Conservation (phyloP, 768 basidiomycete species). For the Termitomyces sp. region DNA sequence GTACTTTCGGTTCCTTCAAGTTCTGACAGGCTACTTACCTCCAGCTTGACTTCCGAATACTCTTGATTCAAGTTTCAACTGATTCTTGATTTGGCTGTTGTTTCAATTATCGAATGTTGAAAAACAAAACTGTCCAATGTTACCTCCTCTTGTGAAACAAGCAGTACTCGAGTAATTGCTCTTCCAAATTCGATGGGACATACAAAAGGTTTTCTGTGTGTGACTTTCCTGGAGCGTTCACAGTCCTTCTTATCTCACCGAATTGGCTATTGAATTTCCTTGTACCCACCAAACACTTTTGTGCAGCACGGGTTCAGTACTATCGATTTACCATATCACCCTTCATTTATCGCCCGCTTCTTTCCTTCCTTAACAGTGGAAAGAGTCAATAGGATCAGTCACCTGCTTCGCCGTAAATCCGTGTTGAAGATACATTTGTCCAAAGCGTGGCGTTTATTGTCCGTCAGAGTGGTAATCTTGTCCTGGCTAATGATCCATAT, state of each 20-base stretch:
- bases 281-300: background rate
- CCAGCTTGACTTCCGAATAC: background rate
- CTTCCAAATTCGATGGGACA: background rate
- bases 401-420: background rate
- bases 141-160: background rate
- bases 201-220: background rate
- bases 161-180: background rate
- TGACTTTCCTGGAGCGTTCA: background rate
- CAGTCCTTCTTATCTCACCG: background rate
- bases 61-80: background rate
- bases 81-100: background rate
- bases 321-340: background rate
- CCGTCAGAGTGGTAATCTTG: background rate
- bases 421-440: background rate
- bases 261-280: background rate
- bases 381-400: background rate
- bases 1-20: background rate
- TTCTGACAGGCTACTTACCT: background rate
- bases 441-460: background rate
- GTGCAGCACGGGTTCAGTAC: background rate
- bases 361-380: background rate
- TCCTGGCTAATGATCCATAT: background rate
- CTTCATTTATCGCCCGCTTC: background rate
- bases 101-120: background rate
- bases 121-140: background rate